A percentile compares a stretch with the other conserved stretches of the same genome.
phyloP scores from a whole-genome alignment of 1,139 yeast genomes.

The Yamadazyma songkhlaensis region DNA sequence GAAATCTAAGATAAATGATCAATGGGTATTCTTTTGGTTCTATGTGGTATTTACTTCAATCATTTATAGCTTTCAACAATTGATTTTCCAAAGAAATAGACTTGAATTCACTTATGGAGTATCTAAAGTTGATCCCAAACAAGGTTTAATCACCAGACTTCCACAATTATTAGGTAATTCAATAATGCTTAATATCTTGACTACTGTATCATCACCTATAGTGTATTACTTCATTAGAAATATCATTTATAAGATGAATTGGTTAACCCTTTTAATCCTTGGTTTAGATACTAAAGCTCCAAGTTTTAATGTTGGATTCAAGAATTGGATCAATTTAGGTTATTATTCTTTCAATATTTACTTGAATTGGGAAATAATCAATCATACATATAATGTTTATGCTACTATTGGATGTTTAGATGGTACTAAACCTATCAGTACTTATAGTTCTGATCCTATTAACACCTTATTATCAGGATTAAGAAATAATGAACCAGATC shows the following conservation, averaged over 20 bases:
- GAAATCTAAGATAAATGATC: conserved; percentile 60
- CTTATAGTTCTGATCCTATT: conserved; percentile 68
- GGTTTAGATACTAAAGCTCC: conserved; percentile 36
- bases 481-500: conserved; percentile 39
- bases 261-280: conserved; percentile 23
- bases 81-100: conserved; percentile 59
- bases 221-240: conserved; percentile 45
- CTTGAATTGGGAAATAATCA: conserved; percentile 59
- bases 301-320: conserved; percentile 35
- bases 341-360: conserved; percentile 39
- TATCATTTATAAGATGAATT: conserved; percentile 39
- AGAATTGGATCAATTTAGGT: conserved; percentile 32
- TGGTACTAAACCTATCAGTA: conserved; percentile 66
- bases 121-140: conserved; percentile 39
- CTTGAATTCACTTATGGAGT: conserved; percentile 50
- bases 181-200: conserved; percentile 28
- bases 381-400: conserved; percentile 67
- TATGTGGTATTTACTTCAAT: conserved; percentile 38
- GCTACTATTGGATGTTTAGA: conserved; percentile 81
- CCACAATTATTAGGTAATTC: conserved; percentile 38
- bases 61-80: conserved; percentile 52
- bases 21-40: conserved; percentile 53
- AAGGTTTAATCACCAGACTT: conserved; percentile 28
- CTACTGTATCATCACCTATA: conserved; percentile 39
- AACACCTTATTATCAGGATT: conserved; percentile 75